A percentile compares a stretch with the other conserved stretches of the same genome.
phyloP scores from a whole-genome alignment of 2,329 filamentous ascomycete genomes.

The Diaporthe caulivora region DNA sequence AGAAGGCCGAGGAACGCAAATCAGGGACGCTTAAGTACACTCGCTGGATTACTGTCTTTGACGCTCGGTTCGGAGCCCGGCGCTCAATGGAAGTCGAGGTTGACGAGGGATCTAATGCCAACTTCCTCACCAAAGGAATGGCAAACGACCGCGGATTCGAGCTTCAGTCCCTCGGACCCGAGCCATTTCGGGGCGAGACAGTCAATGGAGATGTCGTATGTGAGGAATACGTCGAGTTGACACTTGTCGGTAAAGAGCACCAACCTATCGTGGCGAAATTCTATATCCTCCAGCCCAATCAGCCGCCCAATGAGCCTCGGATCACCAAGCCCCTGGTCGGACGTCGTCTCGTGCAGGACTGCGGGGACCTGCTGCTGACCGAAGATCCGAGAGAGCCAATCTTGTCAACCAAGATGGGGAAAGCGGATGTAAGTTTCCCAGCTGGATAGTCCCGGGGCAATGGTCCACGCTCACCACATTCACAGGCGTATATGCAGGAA shows the following conservation, averaged over 20 bases:
- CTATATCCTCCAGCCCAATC: not conserved
- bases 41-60: not conserved
- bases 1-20: not conserved
- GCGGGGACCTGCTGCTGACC: not conserved
- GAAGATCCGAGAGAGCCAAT: not conserved
- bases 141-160: not conserved
- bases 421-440: not conserved
- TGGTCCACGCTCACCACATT: not conserved
- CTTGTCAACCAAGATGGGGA: not conserved
- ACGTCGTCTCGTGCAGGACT: not conserved
- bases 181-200: not conserved
- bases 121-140: not conserved
- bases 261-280: not conserved
- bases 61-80: not conserved
- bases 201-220: not conserved
- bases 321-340: not conserved
- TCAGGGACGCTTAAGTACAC: not conserved
- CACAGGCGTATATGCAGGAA: not conserved
- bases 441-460: not conserved
- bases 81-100: not conserved
- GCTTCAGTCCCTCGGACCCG: not conserved
- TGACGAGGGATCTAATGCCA: not conserved
- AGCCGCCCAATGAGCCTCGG: not conserved
- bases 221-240: not conserved
- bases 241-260: not conserved